Evolutionary conservation across 441 rosid genomes (phyloP), one percentile per base, ranked within the genome.

Genomic region (Erysimum pusillum): DNA sequence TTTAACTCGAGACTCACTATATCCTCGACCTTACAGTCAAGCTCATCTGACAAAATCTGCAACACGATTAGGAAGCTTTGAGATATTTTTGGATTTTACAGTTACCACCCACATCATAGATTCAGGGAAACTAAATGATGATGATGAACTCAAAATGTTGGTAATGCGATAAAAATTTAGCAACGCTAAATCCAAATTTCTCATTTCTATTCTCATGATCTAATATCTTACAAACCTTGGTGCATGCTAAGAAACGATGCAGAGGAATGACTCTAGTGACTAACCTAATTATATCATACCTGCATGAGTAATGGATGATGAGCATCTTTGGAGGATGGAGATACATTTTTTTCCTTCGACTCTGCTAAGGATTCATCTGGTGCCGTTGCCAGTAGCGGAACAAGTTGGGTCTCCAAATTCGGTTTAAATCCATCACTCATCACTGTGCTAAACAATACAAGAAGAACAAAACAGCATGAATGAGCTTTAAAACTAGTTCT

Each of bases 361-460:
- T 88, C 93, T 15, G n/a, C 32, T 20, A 84, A 71, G 53, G 73
- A 57, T 72, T 89, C 91, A 78, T 88, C 90, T 4, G 84, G 77
- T 81, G 90, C 89, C 25, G 76, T 85, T 42, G 93, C 91, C 54
- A 92, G 93, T 56, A 94, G 73, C 5, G 97, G 97, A 80, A 89
- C 80, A 59, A 94, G 94, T 18, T 94, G 97, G 18, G 91, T 92
- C 82, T 92, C 99, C 70, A 92, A 84, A 79, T 92, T 94, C 36
- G 99, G 99, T 79, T 92, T 92, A 79, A 94, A 92, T 18, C 99
- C 99, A 76, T 92, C 97, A 61, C 85, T 85, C 76, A 92, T 94
- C 73, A 92, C 94, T 75, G 94, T 91, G 79, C 99, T 92, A 85
- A 87, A 56, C 73, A 76, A 80, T 53, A 73, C 81, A 85, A 73